A percentile compares a stretch with the other conserved stretches of the same genome.
Evolutionary conservation across 2,329 filamentous ascomycete genomes (phyloP).

Genomic region (Dactylella cylindrospora): DNA sequence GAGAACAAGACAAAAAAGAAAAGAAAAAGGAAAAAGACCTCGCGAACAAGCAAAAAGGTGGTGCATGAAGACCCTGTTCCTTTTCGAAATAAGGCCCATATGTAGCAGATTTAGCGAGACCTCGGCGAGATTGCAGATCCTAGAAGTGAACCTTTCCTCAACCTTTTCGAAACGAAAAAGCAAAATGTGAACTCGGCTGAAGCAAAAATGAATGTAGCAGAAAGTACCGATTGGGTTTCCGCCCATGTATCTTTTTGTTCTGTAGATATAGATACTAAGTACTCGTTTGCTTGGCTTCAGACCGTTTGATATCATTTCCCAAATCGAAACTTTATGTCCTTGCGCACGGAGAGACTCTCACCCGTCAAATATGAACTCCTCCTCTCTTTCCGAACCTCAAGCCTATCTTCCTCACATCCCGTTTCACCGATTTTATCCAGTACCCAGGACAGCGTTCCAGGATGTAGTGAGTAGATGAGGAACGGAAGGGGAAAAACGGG

Average conservation of each 20-base stretch:
- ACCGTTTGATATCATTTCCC: constrained; percentile 1
- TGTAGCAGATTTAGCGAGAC: constrained; percentile 43
- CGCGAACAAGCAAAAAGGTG: constrained; percentile 23
- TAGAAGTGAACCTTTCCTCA: constrained; percentile 11
- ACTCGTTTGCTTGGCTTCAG: too few relatives aligned
- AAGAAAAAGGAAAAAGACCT: constrained; percentile 15
- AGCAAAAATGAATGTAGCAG: neutral
- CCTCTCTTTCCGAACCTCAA: constrained; percentile 17
- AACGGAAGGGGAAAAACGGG: too few relatives aligned
- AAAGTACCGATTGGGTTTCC: too few relatives aligned
- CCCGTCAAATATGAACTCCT: constrained; percentile 8
- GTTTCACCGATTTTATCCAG: constrained; percentile 39
- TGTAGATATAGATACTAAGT: too few relatives aligned
- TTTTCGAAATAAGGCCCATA: constrained; percentile 31
- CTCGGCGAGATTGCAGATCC: constrained; percentile 42
- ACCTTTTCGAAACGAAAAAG: constrained; percentile 23
- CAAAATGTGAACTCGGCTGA: neutral
- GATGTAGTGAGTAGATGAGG: too few relatives aligned
- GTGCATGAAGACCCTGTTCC: constrained; percentile 30
- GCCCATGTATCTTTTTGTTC: too few relatives aligned
- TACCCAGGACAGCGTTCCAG: too few relatives aligned
- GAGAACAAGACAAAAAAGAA: too few relatives aligned
- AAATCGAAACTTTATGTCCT: constrained; percentile 8
- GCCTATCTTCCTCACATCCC: too few relatives aligned
- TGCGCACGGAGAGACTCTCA: constrained; percentile 28